Evolutionary conservation across 2,329 filamentous ascomycete species (phyloP), one percentile per base, ranked within the genome.

Genomic region (Coniochaeta sp.): DNA sequence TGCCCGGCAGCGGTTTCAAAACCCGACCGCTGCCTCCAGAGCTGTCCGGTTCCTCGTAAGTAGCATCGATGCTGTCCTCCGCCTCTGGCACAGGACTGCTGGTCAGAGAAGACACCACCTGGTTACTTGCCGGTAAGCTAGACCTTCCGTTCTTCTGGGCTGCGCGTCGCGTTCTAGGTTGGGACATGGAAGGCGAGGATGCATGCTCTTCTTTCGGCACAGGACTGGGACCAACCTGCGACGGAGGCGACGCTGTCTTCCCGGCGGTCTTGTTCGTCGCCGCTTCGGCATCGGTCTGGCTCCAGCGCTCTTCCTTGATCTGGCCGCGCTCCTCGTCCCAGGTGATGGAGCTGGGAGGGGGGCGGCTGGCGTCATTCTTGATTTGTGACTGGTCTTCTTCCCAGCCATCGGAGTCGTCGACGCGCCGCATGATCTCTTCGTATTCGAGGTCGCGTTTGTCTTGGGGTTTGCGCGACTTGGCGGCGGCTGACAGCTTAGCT

Each of bases 341-440:
- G 24, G 3, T n/a, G 16, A 52, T 31, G 12, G 47, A 52, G 26
- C 47, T 52, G 12, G 47, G 47, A 6, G 26, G 24, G 2, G 12
- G 24, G 22, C 24, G 26, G 26, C 6, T n/a, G 6, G 26, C 6
- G 24, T 26, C 24, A 2, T 26, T 26, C 24, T 52, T 52, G 8
- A 52, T 31, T n/a, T 52, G 47, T 7, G 7, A 31, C 31, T 38
- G n/a, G 54, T 38, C 31, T 12, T 57, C 54, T 12, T 57, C 54
- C 31, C 17, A 24, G 34, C 34, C 65, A 1, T 67, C 61, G 6
- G 61, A 61, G 6, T 68, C 66, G 26, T 80, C 78, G 1, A 79
- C 64, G 31, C 68, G 75, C 31, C 72, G 72, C 73, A 80, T 80
- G 12, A 71, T 74, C 59, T 76, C 76, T 40, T 80, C 73, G 58